Evolutionary conservation across 441 rosid genomes (phyloP).

Genomic region (Macaranga tanarius): DNA sequence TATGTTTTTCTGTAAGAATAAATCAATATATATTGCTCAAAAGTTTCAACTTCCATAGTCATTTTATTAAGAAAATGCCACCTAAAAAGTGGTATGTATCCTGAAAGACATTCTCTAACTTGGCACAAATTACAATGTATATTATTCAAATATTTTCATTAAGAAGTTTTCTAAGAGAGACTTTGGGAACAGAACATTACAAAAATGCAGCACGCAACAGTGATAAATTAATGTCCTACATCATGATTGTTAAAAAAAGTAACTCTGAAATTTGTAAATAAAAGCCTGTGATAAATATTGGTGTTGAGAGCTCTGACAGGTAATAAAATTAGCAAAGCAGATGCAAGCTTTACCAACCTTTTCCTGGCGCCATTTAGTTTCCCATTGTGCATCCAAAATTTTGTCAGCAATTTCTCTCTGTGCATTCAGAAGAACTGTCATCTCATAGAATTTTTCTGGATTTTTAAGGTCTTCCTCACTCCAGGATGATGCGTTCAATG

Average conservation of each 20-base stretch:
- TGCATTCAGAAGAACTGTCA: constrained; percentile 86
- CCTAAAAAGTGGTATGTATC: background rate
- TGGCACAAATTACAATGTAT: background rate
- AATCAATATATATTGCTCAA: background rate
- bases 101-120: background rate
- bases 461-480: constrained; percentile 81
- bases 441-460: constrained; percentile 75
- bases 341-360: constrained; percentile 46
- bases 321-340: background rate
- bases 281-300: background rate
- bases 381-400: constrained; percentile 85
- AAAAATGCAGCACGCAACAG: background rate
- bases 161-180: background rate
- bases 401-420: constrained; percentile 87
- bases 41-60: background rate
- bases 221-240: background rate
- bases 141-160: background rate
- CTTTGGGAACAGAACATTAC: background rate
- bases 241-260: background rate
- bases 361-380: constrained; percentile 83
- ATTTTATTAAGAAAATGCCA: background rate
- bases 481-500: constrained; percentile 76
- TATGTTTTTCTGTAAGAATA: background rate
- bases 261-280: background rate
- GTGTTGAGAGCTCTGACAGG: background rate